Evolutionary conservation across 495 filamentous ascomycete genomes (phyloP), one percentile per base, ranked within the genome.

Genomic region (Talaromyces ruber): DNA sequence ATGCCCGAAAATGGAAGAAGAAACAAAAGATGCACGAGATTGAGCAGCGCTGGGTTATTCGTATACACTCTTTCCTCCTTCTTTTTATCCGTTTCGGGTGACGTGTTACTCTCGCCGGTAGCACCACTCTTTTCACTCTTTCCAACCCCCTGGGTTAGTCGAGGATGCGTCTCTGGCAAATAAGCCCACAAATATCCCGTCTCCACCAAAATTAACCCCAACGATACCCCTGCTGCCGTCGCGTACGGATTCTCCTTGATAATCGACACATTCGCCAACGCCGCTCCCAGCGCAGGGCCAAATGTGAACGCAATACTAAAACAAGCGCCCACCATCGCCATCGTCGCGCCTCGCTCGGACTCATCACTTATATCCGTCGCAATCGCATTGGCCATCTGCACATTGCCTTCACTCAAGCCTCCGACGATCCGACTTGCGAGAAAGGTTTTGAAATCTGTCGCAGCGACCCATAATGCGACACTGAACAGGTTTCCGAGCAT

Each of bases 281-380:
- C 91, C 1, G 95, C 94, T 43, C 94, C 94, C 58, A 99, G 79
- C 28, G 92, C 89, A 0, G 94, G 94, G 0, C 94, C 94, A 67
- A 94, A 95, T 1, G 95, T 98, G 70, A 99, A 99, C 12, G 94
- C 93, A 65, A 99, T 89, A 57, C 88, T 93, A 78, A 99, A 99
- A 74, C 95, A 98, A 39, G 87, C 93, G 34, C 94, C 94, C 14
- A 99, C 92, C 45, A 98, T 80, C 14, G 94, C 94, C 88, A 99
- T 97, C 29, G 95, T 96, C 16, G 89, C 86, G 1, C 92, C 91
- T 25, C 94, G 83, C 61, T 84, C 87, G 52, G 82, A 81, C 58
- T 89, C 85, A 67, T 94, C 91, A 61, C 89, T 94, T 62, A 99
- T 89, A 74, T 99, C 94, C 7, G 94, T 95, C 11, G 95, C 94